These are phyloP conservation scores for Linnemannia exigua DNA, from an alignment of 192 early-diverging fungal genomes.

Conservation along the genomic window DNA sequence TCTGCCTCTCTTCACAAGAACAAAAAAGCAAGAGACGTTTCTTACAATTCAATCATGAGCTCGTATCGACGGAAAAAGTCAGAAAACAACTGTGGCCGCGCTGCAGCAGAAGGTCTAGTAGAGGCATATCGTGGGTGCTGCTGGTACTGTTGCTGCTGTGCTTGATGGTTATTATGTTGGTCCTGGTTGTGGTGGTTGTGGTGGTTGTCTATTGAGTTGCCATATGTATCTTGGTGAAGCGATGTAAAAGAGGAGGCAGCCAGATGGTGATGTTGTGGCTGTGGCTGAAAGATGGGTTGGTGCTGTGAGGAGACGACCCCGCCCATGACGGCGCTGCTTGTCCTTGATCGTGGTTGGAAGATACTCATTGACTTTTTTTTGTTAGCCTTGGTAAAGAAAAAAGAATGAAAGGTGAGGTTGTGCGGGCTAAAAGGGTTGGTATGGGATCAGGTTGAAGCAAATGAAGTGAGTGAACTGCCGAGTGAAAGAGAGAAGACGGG, in stretches of 20 bases:
- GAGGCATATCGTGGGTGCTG: not conserved
- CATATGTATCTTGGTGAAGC: not conserved
- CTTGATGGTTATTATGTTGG: not conserved
- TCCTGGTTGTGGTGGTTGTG: constrained; percentile 7
- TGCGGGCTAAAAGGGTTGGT: not conserved
- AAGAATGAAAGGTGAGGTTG: not conserved
- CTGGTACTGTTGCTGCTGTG: not conserved
- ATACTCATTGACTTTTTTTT: constrained; percentile 16
- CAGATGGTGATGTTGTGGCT: constrained; percentile 9
- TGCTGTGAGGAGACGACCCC: constrained; percentile 16
- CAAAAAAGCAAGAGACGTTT: not conserved
- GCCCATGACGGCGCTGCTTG: constrained; percentile 14
- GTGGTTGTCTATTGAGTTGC: constrained; percentile 30
- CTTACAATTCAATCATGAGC: constrained; percentile 81
- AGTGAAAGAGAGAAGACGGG: not conserved
- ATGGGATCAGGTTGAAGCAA: not conserved
- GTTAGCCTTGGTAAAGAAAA: not conserved
- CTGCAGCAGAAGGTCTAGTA: constrained; percentile 4
- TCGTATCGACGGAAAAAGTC: constrained; percentile 73
- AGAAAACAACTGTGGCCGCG: constrained; percentile 49
- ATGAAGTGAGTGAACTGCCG: not conserved
- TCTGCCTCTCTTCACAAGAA: not conserved
- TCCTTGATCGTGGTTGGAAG: constrained; percentile 34
- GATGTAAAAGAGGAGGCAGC: constrained; percentile 6
- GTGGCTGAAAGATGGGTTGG: not conserved